Evolutionary conservation across 805 yeast genomes (phyloP), one percentile per base, ranked within the genome.

Genomic region (Ogataea haglerorum): DNA sequence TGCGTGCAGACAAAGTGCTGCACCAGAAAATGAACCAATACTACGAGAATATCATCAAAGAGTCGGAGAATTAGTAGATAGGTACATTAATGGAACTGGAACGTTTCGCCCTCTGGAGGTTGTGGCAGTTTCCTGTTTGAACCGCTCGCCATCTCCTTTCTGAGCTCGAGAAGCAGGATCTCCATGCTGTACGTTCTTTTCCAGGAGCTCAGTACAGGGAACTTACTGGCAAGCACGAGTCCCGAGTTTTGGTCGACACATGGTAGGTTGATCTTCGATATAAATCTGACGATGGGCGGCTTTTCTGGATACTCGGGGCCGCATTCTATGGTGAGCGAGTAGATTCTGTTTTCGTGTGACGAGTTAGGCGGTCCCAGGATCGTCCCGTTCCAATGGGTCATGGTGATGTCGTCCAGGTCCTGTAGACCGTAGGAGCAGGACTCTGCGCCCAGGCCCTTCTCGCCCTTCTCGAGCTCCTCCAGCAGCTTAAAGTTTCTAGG

Each of bases 341-440:
- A 93, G 48, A 93, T 93, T 58, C 99, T 75, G 64, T 93, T 93
- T 62, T 90, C 97, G 61, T 91, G 97, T 19, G 77, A 78, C 48
- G 73, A 60, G 42, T 60, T 63, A 25, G 99, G 99, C 4, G 99
- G 99, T 0, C 99, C 99, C 49, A 93, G 70, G 38, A 93, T 91
- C 24, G 99, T 93, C 10, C 97, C 99, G 65, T 90, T 93, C 99
- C 99, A 93, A 55, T 83, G 67, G 9, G 95, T 85, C 95, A 93
- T 87, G 37, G 89, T 70, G 51, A 90, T 86, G 61, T 93, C 99
- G 55, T 86, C 95, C 47, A 84, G 80, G 55, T 87, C 91, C 17
- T 87, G 80, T 34, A 93, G 73, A 0, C 99, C 99, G 57, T 93
- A 88, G 16, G 98, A 91, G 61, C 96, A 90, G 12, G 95, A 85